phyloP scores from a whole-genome alignment of 352 stramenopile species.

The Phytophthora nicotianae region DNA sequence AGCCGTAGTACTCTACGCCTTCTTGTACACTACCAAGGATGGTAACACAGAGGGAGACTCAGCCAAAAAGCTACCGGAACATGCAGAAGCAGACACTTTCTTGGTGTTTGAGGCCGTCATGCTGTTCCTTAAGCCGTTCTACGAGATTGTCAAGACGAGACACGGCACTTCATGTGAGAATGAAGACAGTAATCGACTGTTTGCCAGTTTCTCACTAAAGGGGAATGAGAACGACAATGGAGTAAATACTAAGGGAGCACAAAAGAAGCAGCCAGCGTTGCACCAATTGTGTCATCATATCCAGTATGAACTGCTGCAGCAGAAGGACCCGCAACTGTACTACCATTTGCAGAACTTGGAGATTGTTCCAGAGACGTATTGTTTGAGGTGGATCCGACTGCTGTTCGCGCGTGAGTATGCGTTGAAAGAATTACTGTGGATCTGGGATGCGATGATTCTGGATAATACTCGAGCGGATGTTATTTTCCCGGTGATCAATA shows the following conservation, averaged over 20 bases:
- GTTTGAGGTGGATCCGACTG: constrained; percentile 78
- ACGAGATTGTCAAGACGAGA: constrained; percentile 63
- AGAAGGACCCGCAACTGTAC: constrained; percentile 82
- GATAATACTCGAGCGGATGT: constrained; percentile 39
- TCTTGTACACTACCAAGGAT: constrained; percentile 27
- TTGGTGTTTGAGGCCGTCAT: constrained; percentile 79
- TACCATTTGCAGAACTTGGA: constrained; percentile 84
- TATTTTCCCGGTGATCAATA: constrained; percentile 43
- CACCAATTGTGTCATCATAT: constrained; percentile 71
- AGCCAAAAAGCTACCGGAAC: constrained; percentile 36
- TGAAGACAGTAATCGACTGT: constrained; percentile 14
- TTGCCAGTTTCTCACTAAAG: constrained; percentile 29
- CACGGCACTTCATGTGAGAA: constrained; percentile 2
- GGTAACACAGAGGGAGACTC: constrained; percentile 16
- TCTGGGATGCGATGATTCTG: constrained; percentile 80
- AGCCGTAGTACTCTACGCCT: constrained; percentile 78
- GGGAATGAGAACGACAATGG: constrained; percentile 29
- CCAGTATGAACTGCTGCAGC: constrained; percentile 77
- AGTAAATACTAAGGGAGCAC: constrained; percentile 21
- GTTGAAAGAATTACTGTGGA: constrained; percentile 57
- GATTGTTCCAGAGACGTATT: constrained; percentile 84
- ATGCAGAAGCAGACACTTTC: constrained; percentile 69
- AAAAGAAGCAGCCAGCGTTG: constrained; percentile 46
- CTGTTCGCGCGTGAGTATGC: constrained; percentile 80
- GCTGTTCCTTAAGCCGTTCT: constrained; percentile 81